Evolutionary conservation across 148 eudicot genomes (phyloP).

Genomic region (Rhododendron simsii): DNA sequence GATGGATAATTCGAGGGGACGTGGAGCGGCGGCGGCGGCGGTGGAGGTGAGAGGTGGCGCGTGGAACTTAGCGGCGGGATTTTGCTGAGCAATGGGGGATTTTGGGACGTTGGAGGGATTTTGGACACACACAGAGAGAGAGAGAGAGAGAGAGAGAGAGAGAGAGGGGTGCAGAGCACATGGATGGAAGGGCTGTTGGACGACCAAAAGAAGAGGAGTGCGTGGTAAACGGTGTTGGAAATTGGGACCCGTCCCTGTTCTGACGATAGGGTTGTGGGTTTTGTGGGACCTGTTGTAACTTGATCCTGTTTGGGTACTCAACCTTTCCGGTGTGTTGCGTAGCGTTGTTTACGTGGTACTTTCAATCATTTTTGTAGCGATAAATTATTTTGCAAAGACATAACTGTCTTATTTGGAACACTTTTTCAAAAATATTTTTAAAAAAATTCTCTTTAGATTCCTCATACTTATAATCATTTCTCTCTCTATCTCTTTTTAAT

Average conservation of each 20-base stretch:
- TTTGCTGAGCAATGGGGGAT: background rate
- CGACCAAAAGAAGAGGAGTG: background rate
- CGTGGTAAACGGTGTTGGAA: conserved; percentile 6
- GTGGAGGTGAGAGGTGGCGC: background rate
- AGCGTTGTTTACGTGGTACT: too few relatives aligned
- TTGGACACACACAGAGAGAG: too few relatives aligned
- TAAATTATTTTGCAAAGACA: too few relatives aligned
- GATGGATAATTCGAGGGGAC: too few relatives aligned
- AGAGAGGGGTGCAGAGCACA: background rate
- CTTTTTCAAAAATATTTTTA: too few relatives aligned
- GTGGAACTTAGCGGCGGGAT: background rate
- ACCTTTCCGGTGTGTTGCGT: too few relatives aligned
- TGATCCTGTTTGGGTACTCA: background rate
- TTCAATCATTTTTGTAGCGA: too few relatives aligned
- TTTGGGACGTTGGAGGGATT: background rate
- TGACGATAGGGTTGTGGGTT: background rate
- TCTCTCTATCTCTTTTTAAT: too few relatives aligned
- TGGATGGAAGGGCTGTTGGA: background rate
- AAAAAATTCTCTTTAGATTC: too few relatives aligned
- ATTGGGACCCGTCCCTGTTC: background rate
- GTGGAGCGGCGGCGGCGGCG: background rate
- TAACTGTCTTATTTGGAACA: too few relatives aligned
- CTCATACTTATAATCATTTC: too few relatives aligned
- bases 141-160: background rate
- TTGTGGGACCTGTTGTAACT: background rate